Evolutionary conservation across 176 grass and related monocot species (phyloP).

Genomic region (Hordeum vulgare): MorexV3_pseudomolecules_assembly NC_058523.1:299541715-299542214

Average conservation of each 20-base stretch:
- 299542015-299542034: background rate
- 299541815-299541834: background rate
- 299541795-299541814: background rate
- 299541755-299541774: background rate
- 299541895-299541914: background rate
- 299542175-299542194: constrained; percentile 89
- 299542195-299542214: constrained; percentile 95
- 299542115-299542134: constrained; percentile 98
- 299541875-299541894: background rate
- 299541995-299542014: background rate
- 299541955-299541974: background rate
- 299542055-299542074: background rate
- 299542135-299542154: constrained; percentile 84
- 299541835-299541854: background rate
- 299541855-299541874: background rate
- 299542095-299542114: constrained; percentile 43
- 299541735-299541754: background rate
- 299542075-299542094: background rate
- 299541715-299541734: background rate
- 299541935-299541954: background rate
- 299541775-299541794: background rate
- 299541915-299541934: background rate
- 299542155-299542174: constrained; percentile 86
- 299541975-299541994: background rate
- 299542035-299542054: background rate